Percentiles rank a stretch among this genome's conserved stretches.
Evolutionary conservation across 495 filamentous ascomycete genomes (phyloP).

Genomic region (Xylaria flabelliformis): DNA sequence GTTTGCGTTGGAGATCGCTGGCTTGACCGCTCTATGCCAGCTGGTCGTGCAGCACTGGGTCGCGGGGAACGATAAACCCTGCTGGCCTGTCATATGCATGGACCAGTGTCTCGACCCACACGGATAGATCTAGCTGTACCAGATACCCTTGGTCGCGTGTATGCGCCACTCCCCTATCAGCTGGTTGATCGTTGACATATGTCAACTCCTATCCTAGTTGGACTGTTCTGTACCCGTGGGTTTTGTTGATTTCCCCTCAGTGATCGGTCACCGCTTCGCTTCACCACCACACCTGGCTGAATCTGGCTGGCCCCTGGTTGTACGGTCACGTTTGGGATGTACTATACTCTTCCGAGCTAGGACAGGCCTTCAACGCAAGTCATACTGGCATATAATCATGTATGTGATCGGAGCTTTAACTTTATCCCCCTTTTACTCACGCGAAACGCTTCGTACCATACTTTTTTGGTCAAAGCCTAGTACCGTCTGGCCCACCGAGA

Average conservation of each 20-base stretch:
- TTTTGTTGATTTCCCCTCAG: conserved; percentile 12
- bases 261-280: conserved; percentile 24
- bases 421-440: neutral
- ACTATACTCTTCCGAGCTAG: conserved; percentile 17
- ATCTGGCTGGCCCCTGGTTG: neutral
- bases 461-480: conserved; percentile 4
- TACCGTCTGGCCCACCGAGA: conserved; percentile 2
- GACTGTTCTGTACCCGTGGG: neutral
- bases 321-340: neutral
- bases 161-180: conserved; percentile 26
- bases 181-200: conserved; percentile 3
- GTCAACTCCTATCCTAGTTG: neutral
- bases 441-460: neutral
- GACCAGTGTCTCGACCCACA: conserved; percentile 24
- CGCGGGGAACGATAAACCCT: conserved; percentile 14
- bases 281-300: conserved; percentile 22
- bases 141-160: conserved; percentile 23
- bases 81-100: conserved; percentile 25
- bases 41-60: conserved; percentile 28
- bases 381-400: conserved; percentile 26
- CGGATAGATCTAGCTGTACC: conserved; percentile 25
- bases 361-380: conserved; percentile 22
- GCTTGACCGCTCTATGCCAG: conserved; percentile 29
- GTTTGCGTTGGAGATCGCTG: conserved; percentile 17
- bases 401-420: conserved; percentile 14